Conservation (phyloP, 1,139 yeast species). For the Scheffersomyces quercinus region DNA sequence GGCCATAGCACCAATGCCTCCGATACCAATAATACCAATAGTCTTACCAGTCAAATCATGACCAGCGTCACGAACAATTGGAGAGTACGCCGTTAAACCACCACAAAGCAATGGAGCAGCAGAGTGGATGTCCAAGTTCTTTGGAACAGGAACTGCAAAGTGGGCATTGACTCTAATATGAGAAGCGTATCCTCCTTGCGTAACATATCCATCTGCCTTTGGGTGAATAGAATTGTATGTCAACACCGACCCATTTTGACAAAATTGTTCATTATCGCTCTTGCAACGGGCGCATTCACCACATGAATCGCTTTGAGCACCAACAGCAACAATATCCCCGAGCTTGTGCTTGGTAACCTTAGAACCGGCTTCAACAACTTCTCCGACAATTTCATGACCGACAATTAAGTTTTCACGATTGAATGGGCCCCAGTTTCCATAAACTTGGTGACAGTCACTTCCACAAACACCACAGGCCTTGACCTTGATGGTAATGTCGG, state of each 20-base stretch:
- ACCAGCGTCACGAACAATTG: conserved; percentile 40
- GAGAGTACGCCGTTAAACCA: conserved; percentile 54
- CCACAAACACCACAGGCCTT: conserved; percentile 44
- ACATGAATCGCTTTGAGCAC: conserved; percentile 51
- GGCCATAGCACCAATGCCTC: conserved; percentile 65
- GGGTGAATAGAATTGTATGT: conserved; percentile 44
- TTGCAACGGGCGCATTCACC: conserved; percentile 45
- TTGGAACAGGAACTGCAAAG: conserved; percentile 51
- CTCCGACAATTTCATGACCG: conserved; percentile 53
- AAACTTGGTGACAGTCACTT: conserved; percentile 43
- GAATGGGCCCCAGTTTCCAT: conserved; percentile 38
- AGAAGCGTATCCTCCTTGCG: conserved; percentile 56
- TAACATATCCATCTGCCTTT: conserved; percentile 38
- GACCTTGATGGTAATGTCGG: conserved; percentile 36
- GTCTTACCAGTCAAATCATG: conserved; percentile 41
- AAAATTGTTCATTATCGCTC: conserved; percentile 46
- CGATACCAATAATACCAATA: conserved; percentile 59
- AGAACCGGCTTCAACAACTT: conserved; percentile 42
- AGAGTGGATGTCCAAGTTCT: conserved; percentile 34
- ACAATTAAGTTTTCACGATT: conserved; percentile 33
- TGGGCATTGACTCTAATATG: conserved; percentile 50
- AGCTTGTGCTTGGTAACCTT: conserved; percentile 30
- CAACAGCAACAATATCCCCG: conserved; percentile 53
- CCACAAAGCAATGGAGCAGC: conserved; percentile 58
- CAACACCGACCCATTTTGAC: conserved; percentile 27